Conservation (phyloP, 805 yeast species). For the Scheffersomyces coipomensis region DNA sequence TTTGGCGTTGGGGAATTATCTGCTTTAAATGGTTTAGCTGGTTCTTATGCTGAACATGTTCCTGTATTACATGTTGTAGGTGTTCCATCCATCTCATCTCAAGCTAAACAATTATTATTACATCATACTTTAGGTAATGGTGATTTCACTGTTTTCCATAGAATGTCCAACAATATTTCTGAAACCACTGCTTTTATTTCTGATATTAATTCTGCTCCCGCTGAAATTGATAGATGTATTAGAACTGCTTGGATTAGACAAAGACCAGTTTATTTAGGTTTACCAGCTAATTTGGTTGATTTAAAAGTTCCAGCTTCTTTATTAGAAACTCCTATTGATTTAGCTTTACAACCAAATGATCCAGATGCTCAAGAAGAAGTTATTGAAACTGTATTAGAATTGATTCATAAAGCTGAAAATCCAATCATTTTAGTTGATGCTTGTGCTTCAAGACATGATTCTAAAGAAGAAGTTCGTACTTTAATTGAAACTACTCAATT, state of each 20-base stretch:
- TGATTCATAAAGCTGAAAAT: conserved; percentile 26
- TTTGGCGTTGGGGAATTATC: conserved; percentile 43
- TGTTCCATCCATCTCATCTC: conserved; percentile 36
- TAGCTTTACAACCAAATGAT: conserved; percentile 30
- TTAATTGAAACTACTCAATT: conserved; percentile 38
- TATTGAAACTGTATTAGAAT: conserved; percentile 22
- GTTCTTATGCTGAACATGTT: conserved; percentile 42
- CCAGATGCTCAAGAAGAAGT: conserved; percentile 38
- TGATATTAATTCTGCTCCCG: conserved; percentile 33
- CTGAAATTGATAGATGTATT: conserved; percentile 38
- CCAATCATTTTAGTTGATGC: conserved; percentile 41
- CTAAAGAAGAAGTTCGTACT: conserved; percentile 30
- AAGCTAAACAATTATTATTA: conserved; percentile 38
- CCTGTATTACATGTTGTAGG: conserved; percentile 40
- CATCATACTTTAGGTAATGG: conserved; percentile 44
- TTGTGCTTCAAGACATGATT: conserved; percentile 37
- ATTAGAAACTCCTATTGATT: conserved; percentile 35
- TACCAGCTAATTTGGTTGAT: conserved; percentile 40
- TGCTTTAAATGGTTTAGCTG: conserved; percentile 39
- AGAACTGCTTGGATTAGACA: conserved; percentile 37
- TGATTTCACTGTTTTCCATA: conserved; percentile 40
- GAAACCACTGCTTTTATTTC: conserved; percentile 36
- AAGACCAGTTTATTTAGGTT: conserved; percentile 39
- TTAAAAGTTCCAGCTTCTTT: conserved; percentile 32
- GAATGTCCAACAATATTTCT: conserved; percentile 37